Base-by-base conservation (phyloP, 179 eudicot genomes). In the Nepenthes alata region DNA sequence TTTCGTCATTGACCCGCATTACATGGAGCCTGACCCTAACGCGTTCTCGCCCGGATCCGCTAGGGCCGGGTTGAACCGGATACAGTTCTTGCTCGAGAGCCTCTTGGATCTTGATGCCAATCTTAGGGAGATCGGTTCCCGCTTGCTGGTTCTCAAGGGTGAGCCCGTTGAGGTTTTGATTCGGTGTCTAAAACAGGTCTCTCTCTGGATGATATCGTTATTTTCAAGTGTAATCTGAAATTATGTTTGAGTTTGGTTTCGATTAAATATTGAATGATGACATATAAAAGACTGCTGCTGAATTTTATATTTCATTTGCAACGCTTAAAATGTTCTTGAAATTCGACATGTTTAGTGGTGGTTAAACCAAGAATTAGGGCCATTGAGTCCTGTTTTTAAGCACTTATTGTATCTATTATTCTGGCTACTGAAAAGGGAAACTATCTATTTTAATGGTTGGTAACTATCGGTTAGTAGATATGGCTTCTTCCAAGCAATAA, bases 1-100 rank as follows among this genome's bases (percentile, higher is more conserved):
- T 1, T 91, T 91, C 64, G 81, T 88, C 5, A 80, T 91, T 55
- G 97, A 91, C 75, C 97, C 97, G 61, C 90, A 78, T 67, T 91
- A 81, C 64, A 88, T 91, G 96, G 79, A 85, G 11, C 94, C 97
- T 10, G 94, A 91, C 63, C 85, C 85, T 57, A 57, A 11, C 3
- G 81, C 83, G 3, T 82, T 79, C 57, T 85, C 96, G 0, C 79
- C 82, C 45, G 97, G 96, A 0, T 91, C 97, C 35, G 10, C 62
- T 2, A 78, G 74, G n/a, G 85, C 96, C 3, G 96, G 97, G 41
- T 53, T 88, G 71, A 91, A 88, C 62, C 77, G 97, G 65, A 84
- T 91, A 37, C 69, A 72, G 75, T 91, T 91, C 72, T 65, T 91
- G 80, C 76, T 88, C 7, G 88, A 91, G 68, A 83, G 96, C 65